Base-by-base conservation (phyloP, 1,284 basidiomycete species). In the Cryptococcus maquisensis region DNA sequence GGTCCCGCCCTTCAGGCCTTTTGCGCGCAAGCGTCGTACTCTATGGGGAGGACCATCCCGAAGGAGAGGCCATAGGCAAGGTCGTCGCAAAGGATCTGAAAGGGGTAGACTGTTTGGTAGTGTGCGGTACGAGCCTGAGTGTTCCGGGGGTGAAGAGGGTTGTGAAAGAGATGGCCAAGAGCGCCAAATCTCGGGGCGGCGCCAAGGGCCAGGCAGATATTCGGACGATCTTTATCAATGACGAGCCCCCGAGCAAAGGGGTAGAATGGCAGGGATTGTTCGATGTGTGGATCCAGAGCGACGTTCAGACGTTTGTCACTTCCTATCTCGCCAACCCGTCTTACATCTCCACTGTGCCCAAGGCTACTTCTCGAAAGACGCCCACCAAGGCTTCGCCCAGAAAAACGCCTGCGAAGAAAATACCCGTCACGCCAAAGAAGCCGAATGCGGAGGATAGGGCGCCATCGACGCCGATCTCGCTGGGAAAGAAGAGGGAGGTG, bases 141-240 rank as follows among this genome's bases (percentile, higher is more conserved):
- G 89, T 97, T 9, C 91, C 90, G 2, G 93, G 93, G 10, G 94
- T 93, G 47, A 96, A 95, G 75, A 81, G 89, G 60, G 89, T 97
- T 69, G 90, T 95, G 28, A 84, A 90, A 58, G 91, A 96, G 73
- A 90, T 96, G 73, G 82, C 89, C 28, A 92, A 90, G 74, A 86
- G 88, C 10, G 83, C 89, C 28, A 82, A 81, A 18, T 49, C 55
- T 18, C 40, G 49, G 48, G 46, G 43, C 13, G 41, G 36, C 48
- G 32, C 24, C 10, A 38, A 49, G 43, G 28, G 54, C 21, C 26
- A 52, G 20, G 51, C 24, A 12, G 81, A 83, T 0, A 79, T 90
- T 49, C 86, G 83, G 68, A 83, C 86, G 0, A 81, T 96, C 20
- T 90, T 91, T 72, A 79, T 96, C 57, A 96, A 96, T 74, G 79